Conservation (phyloP, 345 rosid genomes). For the Murraya paniculata region DNA sequence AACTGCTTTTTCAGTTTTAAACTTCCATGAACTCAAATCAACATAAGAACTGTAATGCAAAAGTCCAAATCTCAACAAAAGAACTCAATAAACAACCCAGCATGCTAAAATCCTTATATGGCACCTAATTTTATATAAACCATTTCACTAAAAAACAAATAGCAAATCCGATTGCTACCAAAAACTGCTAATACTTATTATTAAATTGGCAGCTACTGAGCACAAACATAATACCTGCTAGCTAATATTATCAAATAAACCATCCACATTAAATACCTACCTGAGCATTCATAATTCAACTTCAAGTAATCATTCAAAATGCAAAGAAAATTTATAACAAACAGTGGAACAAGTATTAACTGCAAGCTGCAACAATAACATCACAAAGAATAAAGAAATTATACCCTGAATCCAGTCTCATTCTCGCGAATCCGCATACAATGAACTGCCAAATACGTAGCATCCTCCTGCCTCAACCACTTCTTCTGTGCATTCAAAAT, state of each 20-base stretch:
- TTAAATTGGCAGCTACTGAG: neutral
- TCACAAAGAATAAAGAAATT: neutral
- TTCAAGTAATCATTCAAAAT: neutral
- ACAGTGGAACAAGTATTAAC: neutral
- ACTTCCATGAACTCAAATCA: neutral
- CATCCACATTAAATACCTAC: neutral
- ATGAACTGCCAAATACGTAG: conserved; percentile 65
- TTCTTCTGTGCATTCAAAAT: conserved; percentile 76
- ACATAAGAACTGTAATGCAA: neutral
- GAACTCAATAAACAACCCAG: neutral
- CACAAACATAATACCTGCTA: neutral
- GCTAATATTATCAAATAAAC: neutral
- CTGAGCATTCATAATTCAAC: neutral
- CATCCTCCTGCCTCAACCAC: conserved; percentile 87
- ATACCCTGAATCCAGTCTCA: conserved; percentile 72
- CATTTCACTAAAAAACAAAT: neutral
- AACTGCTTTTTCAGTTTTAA: neutral
- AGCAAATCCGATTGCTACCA: neutral
- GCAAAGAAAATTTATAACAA: neutral
- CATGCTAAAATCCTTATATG: neutral
- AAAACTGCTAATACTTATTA: neutral
- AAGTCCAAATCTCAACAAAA: neutral
- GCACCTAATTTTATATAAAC: neutral
- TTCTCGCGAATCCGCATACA: conserved; percentile 81
- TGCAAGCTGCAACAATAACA: neutral